Base-by-base conservation (phyloP, 805 yeast genomes). In the Wickerhamiella lipophila region DNA sequence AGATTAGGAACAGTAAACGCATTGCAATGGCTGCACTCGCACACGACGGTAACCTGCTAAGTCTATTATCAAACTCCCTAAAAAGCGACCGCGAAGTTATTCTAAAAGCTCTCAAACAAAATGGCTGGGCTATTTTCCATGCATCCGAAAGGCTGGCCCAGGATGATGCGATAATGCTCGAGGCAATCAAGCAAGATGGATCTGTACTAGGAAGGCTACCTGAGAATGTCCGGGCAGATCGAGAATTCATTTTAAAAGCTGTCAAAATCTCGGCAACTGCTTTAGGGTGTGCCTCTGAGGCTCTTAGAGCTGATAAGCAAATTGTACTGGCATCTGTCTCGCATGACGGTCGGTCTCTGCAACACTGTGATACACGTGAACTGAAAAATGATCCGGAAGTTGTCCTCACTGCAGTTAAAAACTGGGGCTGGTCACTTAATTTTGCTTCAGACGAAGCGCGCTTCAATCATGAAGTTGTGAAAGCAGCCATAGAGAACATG, bases 321-420 rank as follows among this genome's bases (percentile, higher is more conserved):
- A 32, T 43, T 6, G 40, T 43, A 15, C 13, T 43, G 30, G 26
- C 46, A 5, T 35, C 47, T 32, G 40, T 43, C 22, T 18, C 22
- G 13, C 21, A 34, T 9, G 13, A 15, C 13, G 47, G 47, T 22
- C 29, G 30, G n/a, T 35, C 40, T 3, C 22, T 43, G 6, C 38
- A 32, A 18, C 43, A 40, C 43, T 43, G 38, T 15, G 40, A 22
- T 12, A 12, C 41, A 2, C 15, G 35, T 7, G 47, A 32, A 15
- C 32, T 43, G 16, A 19, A 16, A 16, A 7, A n/a, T 8, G 40
- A 43, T n/a, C 19, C 12, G 2, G 21, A 32, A n/a, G 13, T 43
- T 12, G 40, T 43, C 15, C 27, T 43, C 30, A 27, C 47, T 3
- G 47, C 47, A 13, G 47, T 43, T 6, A 43, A 34, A 22, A 21